phyloP scores from a whole-genome alignment of 23 red algal genomes.

The Gracilaria gracilis region DNA sequence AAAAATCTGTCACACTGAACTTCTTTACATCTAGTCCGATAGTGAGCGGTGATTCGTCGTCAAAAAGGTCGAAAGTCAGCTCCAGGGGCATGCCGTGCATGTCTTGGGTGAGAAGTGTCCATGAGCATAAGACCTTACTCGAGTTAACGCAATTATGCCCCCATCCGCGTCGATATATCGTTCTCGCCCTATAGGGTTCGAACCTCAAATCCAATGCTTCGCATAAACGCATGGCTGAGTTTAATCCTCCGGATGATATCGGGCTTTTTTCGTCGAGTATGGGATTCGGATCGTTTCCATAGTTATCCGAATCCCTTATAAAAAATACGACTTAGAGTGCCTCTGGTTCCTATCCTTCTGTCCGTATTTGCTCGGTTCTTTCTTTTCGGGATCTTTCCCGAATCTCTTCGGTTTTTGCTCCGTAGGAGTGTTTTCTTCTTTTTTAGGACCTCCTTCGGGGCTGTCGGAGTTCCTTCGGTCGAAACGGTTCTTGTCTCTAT shows the following conservation, averaged over 20 bases:
- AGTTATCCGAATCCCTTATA: neutral
- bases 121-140: neutral
- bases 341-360: too few species aligned
- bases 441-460: too few species aligned
- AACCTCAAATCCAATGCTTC: too few species aligned
- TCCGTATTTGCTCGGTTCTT: neutral
- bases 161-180: too few species aligned
- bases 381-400: too few species aligned
- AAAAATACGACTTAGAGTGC: constrained; percentile 8
- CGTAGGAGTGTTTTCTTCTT: too few species aligned
- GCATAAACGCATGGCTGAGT: too few species aligned
- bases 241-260: constrained; percentile 1
- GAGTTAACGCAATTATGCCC: constrained; percentile 2
- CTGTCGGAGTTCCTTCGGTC: too few species aligned
- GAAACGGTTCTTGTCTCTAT: too few species aligned
- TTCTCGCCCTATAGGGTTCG: too few species aligned
- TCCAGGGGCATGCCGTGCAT: neutral
- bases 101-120: neutral
- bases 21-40: neutral
- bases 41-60: too few species aligned
- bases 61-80: constrained; percentile 14
- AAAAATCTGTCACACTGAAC: neutral
- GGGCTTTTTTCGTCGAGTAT: constrained; percentile 17
- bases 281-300: constrained; percentile 6
- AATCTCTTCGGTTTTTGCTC: too few species aligned